phyloP scores from a whole-genome alignment of 2,329 filamentous ascomycete species.

The Mollisia scopiformis region DNA sequence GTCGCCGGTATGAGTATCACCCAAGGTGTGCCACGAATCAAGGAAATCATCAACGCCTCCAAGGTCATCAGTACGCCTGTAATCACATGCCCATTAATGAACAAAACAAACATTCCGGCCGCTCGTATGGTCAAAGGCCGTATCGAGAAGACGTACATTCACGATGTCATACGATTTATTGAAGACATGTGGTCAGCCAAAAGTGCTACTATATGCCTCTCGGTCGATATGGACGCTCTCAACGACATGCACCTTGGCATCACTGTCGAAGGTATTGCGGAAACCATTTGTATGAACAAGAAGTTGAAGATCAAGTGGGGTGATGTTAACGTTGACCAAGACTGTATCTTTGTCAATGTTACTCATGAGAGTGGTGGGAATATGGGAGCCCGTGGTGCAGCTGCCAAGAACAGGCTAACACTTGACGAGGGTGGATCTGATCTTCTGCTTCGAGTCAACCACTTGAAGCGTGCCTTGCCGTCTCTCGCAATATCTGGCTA shows the following conservation, averaged over 20 bases:
- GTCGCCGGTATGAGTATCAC: constrained; percentile 99
- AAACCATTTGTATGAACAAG: constrained; percentile 78
- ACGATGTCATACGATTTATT: constrained; percentile 78
- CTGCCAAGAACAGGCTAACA: constrained; percentile 28
- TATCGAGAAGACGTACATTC: constrained; percentile 92
- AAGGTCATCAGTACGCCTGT: constrained; percentile 93
- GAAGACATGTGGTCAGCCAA: constrained; percentile 87
- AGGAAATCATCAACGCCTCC: constrained; percentile 99
- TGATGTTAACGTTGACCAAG: constrained; percentile 65
- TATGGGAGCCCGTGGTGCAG: constrained; percentile 24
- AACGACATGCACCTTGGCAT: constrained; percentile 83
- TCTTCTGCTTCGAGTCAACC: constrained; percentile 78
- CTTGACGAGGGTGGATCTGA: constrained; percentile 59
- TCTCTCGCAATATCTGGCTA: constrained; percentile 89
- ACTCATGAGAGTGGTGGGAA: constrained; percentile 53
- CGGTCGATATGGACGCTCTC: constrained; percentile 79
- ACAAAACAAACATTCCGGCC: constrained; percentile 72
- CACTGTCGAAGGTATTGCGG: constrained; percentile 70
- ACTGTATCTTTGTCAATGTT: constrained; percentile 75
- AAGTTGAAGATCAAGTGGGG: constrained; percentile 75
- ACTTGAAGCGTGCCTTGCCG: constrained; percentile 81
- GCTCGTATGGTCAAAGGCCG: constrained; percentile 91
- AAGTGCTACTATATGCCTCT: constrained; percentile 76
- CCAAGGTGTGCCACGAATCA: constrained; percentile 98
- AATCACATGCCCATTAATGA: constrained; percentile 83